These are phyloP conservation scores for Acacia melanoxylon DNA, from an alignment of 306 rosid species.

Conservation along the genomic window DNA sequence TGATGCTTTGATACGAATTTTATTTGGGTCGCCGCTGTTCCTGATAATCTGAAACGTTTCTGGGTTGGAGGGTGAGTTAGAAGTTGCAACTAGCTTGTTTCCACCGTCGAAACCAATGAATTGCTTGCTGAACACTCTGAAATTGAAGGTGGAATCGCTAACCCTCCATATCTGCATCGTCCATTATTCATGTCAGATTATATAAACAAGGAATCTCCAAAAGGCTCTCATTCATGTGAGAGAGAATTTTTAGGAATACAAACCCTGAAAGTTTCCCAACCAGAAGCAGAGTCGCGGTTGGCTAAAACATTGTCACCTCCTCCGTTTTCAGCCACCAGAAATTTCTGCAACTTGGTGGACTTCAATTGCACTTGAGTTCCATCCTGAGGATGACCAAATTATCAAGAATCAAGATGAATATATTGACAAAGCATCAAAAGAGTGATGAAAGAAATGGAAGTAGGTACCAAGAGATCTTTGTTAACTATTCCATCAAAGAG, in stretches of 20 bases:
- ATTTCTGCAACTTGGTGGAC: slow-evolving; percentile 49
- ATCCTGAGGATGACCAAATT: slow-evolving; percentile 38
- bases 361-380: slow-evolving; percentile 58
- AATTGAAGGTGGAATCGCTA: slow-evolving; percentile 33
- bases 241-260: neutral
- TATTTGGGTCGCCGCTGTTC: slow-evolving; percentile 32
- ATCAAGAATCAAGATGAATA: neutral
- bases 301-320: slow-evolving; percentile 49
- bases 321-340: slow-evolving; percentile 48
- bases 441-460: neutral
- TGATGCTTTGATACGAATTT: slow-evolving; percentile 50
- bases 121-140: slow-evolving; percentile 40
- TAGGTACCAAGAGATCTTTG: slow-evolving; percentile 51
- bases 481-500: slow-evolving; percentile 30
- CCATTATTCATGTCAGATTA: neutral
- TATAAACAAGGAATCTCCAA: neutral
- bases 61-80: slow-evolving; percentile 25
- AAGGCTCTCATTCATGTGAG: neutral
- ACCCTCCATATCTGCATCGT: slow-evolving; percentile 60
- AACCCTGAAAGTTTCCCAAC: slow-evolving; percentile 63
- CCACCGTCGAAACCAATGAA: slow-evolving; percentile 32
- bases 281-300: slow-evolving; percentile 46
- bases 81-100: neutral
- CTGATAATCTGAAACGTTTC: slow-evolving; percentile 54
- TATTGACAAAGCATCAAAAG: neutral